Conservation (phyloP, 2,329 filamentous ascomycete species). For the Aspergillus sp. region DNA sequence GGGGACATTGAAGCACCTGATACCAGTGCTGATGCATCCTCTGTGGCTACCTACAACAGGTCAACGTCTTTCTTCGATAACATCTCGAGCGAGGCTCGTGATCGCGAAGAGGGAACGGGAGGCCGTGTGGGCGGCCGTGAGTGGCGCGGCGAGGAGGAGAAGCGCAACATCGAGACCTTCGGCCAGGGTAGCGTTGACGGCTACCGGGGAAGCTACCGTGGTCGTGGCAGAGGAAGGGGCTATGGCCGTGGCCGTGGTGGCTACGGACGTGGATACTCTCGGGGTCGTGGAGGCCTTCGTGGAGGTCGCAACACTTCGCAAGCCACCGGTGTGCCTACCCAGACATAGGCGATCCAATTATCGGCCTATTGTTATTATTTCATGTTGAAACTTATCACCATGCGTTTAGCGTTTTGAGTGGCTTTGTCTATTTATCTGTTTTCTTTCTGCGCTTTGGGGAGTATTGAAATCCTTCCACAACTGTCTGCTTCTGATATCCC, state of each 20-base stretch:
- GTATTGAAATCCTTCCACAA: constrained; percentile 26
- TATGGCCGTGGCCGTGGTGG: constrained; percentile 53
- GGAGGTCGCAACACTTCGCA: constrained; percentile 41
- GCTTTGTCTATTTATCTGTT: constrained; percentile 1
- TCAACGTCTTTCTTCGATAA: constrained; percentile 94
- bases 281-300: constrained; percentile 44
- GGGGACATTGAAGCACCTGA: constrained; percentile 42
- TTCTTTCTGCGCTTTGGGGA: constrained; percentile 24
- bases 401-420: constrained; percentile 19
- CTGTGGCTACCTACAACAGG: constrained; percentile 74
- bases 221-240: constrained; percentile 56
- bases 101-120: constrained; percentile 71
- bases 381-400: constrained; percentile 13
- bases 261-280: constrained; percentile 47
- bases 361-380: constrained; percentile 8
- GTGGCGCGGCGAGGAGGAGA: constrained; percentile 89
- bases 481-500: constrained; percentile 20
- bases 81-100: constrained; percentile 90
- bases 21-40: constrained; percentile 31
- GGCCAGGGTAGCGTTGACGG: constrained; percentile 94
- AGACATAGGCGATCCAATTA: constrained; percentile 26
- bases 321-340: constrained; percentile 42
- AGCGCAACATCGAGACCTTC: constrained; percentile 96
- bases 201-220: constrained; percentile 77
- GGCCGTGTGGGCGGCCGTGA: constrained; percentile 76